Percentiles rank a stretch among this genome's conserved stretches.
These are phyloP conservation scores for Trichoderma atroviride DNA, from an alignment of 2,329 filamentous ascomycete genomes.

Conservation along the genomic window DNA sequence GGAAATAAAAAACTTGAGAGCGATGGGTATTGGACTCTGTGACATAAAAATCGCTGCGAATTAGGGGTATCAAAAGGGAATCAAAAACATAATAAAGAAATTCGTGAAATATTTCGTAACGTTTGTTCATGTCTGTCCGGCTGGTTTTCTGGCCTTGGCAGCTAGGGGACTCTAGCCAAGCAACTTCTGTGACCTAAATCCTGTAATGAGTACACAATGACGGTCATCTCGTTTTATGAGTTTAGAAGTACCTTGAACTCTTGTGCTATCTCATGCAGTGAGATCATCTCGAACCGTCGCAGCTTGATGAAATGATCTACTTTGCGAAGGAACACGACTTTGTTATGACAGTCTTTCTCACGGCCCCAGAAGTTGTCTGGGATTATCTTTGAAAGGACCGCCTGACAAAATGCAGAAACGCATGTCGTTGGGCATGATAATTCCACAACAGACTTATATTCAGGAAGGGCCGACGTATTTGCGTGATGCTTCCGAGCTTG, in stretches of 20 bases:
- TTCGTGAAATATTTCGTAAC: slow-evolving; percentile 77
- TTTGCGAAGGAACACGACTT: slow-evolving; percentile 60
- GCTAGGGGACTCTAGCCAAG: slow-evolving; percentile 69
- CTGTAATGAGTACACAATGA: not conserved
- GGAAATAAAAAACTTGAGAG: slow-evolving; percentile 87
- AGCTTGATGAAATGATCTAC: slow-evolving; percentile 79
- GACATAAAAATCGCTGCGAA: slow-evolving; percentile 88
- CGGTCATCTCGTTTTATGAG: not conserved
- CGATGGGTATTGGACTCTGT: slow-evolving; percentile 84
- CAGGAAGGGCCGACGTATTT: slow-evolving; percentile 14
- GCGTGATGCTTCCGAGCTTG: slow-evolving; percentile 15
- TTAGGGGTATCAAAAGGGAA: slow-evolving; percentile 82
- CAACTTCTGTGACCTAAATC: slow-evolving; percentile 63
- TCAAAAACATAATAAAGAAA: slow-evolving; percentile 93
- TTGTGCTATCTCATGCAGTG: slow-evolving; percentile 76
- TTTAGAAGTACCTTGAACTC: slow-evolving; percentile 66
- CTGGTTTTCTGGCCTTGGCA: slow-evolving; percentile 60
- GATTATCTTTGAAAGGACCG: slow-evolving; percentile 71
- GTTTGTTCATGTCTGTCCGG: slow-evolving; percentile 72
- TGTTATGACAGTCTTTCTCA: slow-evolving; percentile 60
- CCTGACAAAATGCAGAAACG: slow-evolving; percentile 86
- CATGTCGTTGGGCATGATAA: slow-evolving; percentile 67
- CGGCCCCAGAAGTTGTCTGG: slow-evolving; percentile 75
- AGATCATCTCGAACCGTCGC: slow-evolving; percentile 78
- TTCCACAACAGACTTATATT: slow-evolving; percentile 58